Percentiles rank a stretch among this genome's conserved stretches.
Conservation (phyloP, 345 rosid genomes). For the Dimocarpus longan region DNA sequence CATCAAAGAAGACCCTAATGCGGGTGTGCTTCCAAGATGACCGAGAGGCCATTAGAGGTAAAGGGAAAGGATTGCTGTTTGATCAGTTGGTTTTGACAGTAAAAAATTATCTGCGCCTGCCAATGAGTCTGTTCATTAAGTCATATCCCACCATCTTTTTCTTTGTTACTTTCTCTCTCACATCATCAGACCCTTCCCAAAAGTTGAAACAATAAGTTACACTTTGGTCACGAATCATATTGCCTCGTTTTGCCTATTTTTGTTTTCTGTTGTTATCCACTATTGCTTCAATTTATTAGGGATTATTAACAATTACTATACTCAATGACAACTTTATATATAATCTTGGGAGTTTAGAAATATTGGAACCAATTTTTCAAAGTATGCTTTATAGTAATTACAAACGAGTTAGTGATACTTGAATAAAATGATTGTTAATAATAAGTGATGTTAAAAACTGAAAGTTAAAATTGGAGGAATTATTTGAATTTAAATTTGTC, state of each 20-base stretch:
- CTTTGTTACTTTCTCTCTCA: not conserved
- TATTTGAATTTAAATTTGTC: not conserved
- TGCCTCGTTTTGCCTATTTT: slow-evolving; percentile 3
- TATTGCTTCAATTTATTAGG: not conserved
- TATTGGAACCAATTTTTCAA: too few species aligned
- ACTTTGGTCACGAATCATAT: slow-evolving; percentile 2
- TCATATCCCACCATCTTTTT: slow-evolving; percentile 8
- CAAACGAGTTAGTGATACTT: too few species aligned
- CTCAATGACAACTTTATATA: not conserved
- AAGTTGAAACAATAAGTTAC: not conserved
- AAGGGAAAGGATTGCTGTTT: slow-evolving; percentile 23
- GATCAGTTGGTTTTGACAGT: slow-evolving; percentile 1
- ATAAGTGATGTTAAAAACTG: not conserved
- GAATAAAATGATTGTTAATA: too few species aligned
- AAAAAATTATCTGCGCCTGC: slow-evolving; percentile 4
- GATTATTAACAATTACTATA: not conserved
- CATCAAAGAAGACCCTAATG: slow-evolving; percentile 25
- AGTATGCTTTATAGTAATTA: too few species aligned
- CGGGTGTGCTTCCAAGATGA: slow-evolving; percentile 25
- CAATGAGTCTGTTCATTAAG: not conserved
- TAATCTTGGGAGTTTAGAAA: too few species aligned
- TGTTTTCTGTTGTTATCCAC: not conserved
- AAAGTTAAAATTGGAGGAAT: not conserved
- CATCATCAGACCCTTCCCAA: not conserved
- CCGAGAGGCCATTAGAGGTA: slow-evolving; percentile 34